phyloP scores from a whole-genome alignment of 106 monocot species.

The Dactylorhiza incarnata region DNA sequence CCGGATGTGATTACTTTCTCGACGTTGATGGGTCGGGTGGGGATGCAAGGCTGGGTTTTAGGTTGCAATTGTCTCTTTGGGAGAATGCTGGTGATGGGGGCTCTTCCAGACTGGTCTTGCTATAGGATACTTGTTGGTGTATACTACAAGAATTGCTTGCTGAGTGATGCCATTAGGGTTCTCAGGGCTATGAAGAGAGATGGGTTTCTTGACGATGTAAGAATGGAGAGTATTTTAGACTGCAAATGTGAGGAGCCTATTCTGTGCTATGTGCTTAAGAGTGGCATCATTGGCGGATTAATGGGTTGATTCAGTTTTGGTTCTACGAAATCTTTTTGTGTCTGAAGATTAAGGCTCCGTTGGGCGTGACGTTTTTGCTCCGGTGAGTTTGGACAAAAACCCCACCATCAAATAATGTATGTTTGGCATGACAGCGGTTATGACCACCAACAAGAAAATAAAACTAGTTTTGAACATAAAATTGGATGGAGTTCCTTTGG shows the following conservation, averaged over 20 bases:
- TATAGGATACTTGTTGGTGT: slow-evolving; percentile 6
- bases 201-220: slow-evolving; percentile 1
- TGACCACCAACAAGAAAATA: no score
- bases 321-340: slow-evolving; percentile 2
- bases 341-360: no score
- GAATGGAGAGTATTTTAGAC: neutral
- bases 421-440: no score
- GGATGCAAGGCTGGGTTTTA: slow-evolving; percentile 12
- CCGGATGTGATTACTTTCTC: slow-evolving; percentile 24
- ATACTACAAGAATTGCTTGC: slow-evolving; percentile 13
- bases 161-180: slow-evolving; percentile 5
- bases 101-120: slow-evolving; percentile 9
- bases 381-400: no score
- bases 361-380: no score
- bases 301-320: slow-evolving; percentile 11
- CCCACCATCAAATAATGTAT: no score
- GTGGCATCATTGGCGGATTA: slow-evolving; percentile 7
- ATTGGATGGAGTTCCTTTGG: no score
- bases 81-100: slow-evolving; percentile 12
- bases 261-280: slow-evolving; percentile 1
- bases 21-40: slow-evolving; percentile 12
- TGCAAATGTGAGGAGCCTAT: neutral
- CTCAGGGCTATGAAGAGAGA: slow-evolving; percentile 1
- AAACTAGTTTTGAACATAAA: no score
- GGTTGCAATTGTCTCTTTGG: slow-evolving; percentile 10